Percentiles rank a stretch among this genome's conserved stretches.
phyloP scores from a whole-genome alignment of 78 protist species.

The Pigoraptor vietnamica region DNA sequence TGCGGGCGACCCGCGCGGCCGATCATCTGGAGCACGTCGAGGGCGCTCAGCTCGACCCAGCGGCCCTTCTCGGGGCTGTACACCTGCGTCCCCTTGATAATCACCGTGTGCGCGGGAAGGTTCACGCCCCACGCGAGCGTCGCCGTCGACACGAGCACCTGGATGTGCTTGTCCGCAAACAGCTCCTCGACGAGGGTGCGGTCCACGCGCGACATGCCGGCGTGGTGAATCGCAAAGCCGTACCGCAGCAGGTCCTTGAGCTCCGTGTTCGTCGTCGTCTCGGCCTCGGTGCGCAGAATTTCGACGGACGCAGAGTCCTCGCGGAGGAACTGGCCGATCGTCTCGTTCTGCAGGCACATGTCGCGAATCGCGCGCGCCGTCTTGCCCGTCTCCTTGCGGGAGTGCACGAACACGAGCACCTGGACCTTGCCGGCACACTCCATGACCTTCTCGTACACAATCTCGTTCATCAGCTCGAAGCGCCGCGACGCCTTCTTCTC shows the following conservation, averaged over 20 bases:
- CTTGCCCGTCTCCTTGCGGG: constrained; percentile 94
- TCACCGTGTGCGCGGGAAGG: constrained; percentile 98
- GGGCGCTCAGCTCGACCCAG: constrained; percentile 84
- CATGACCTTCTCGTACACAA: constrained; percentile 83
- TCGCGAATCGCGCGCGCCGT: constrained; percentile 69
- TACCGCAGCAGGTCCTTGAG: constrained; percentile 87
- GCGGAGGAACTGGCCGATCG: constrained; percentile 40
- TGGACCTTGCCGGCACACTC: constrained; percentile 55
- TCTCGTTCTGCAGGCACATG: constrained; percentile 53
- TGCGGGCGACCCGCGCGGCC: constrained; percentile 99
- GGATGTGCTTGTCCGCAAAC: constrained; percentile 82
- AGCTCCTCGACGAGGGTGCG: constrained; percentile 88
- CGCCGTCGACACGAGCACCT: constrained; percentile 92
- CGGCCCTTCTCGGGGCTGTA: constrained; percentile 72
- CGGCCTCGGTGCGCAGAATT: constrained; percentile 59
- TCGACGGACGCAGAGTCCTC: constrained; percentile 50
- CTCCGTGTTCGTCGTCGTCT: constrained; percentile 32
- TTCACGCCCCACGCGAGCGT: constrained; percentile 99
- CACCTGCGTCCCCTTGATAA: constrained; percentile 97
- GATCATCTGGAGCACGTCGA: constrained; percentile 97
- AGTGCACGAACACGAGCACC: constrained; percentile 96
- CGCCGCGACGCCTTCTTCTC: constrained; percentile 82
- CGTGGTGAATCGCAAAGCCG: constrained; percentile 98
- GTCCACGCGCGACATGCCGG: constrained; percentile 88
- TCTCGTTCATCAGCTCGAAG: constrained; percentile 83